Conservation (phyloP, 2,329 filamentous ascomycete genomes). For the Fusarium nematophilum region DNA sequence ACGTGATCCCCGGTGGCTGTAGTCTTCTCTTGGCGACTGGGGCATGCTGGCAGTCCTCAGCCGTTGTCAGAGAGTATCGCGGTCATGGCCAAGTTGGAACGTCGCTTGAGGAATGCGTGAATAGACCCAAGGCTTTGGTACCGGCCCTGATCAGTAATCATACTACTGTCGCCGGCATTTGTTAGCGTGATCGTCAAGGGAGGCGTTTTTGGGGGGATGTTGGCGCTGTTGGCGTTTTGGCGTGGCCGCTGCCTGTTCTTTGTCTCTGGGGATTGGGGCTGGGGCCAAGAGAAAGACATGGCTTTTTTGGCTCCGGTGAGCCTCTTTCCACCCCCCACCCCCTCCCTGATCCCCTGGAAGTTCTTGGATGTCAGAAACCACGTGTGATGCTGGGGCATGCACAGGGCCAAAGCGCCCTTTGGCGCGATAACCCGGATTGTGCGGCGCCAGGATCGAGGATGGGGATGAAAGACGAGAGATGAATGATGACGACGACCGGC, state of each 20-base stretch:
- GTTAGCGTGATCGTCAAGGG: neutral
- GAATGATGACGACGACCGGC: too few relatives aligned
- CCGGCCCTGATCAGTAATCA: slow-evolving; percentile 21
- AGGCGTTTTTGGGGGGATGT: neutral
- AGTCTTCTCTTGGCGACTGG: too few relatives aligned
- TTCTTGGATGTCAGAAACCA: slow-evolving; percentile 5
- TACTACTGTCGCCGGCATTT: neutral
- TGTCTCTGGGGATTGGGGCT: too few relatives aligned
- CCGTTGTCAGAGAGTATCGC: neutral
- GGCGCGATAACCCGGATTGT: neutral
- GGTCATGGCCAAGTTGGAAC: neutral
- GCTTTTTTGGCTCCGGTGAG: too few relatives aligned
- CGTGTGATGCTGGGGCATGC: neutral
- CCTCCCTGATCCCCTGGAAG: neutral
- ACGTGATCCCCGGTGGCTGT: too few relatives aligned
- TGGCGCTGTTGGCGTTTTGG: neutral
- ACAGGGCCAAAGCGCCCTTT: neutral
- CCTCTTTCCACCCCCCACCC: too few relatives aligned
- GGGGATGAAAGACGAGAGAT: neutral
- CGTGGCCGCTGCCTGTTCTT: neutral
- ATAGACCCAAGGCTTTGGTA: slow-evolving; percentile 2
- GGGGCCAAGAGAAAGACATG: too few relatives aligned
- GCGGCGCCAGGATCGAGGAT: neutral
- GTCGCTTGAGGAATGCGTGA: neutral
- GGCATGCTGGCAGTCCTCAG: neutral